Evolutionary conservation across 2,329 filamentous ascomycete genomes (phyloP).

Genomic region (Curvularia sp.): DNA sequence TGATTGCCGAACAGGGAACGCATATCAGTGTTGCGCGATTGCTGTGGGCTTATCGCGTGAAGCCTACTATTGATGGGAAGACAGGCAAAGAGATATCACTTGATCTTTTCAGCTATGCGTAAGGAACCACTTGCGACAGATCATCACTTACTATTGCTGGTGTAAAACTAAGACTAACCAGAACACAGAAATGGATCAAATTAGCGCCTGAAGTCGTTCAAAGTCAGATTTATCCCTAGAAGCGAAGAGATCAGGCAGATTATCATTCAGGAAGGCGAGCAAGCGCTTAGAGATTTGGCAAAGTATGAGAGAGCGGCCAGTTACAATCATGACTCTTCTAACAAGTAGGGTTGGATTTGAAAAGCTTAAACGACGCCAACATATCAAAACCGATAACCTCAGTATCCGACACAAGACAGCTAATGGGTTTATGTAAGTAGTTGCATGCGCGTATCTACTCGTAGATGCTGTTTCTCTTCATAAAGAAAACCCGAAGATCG

Average conservation of each 20-base stretch:
- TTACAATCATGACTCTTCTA: conserved; percentile 1
- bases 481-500: too few species aligned
- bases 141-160: not conserved
- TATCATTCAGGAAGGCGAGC: not conserved
- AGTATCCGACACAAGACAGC: not conserved
- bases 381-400: not conserved
- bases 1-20: conserved; percentile 66
- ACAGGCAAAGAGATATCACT: conserved; percentile 59
- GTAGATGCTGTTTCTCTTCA: too few species aligned
- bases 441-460: too few species aligned
- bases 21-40: conserved; percentile 65
- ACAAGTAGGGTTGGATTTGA: not conserved
- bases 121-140: not conserved
- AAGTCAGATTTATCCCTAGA: conserved; percentile 5
- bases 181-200: conserved; percentile 6
- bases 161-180: not conserved
- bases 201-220: conserved; percentile 4
- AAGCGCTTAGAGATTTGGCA: not conserved
- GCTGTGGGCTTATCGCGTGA: conserved; percentile 64
- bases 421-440: too few species aligned
- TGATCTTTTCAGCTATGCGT: conserved; percentile 53
- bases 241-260: conserved; percentile 6
- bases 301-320: conserved; percentile 5
- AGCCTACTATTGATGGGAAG: conserved; percentile 48
- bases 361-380: not conserved